Percentiles rank a stretch among this genome's conserved stretches.
These are phyloP conservation scores for Rachicladosporium sp. DNA, from an alignment of 2,329 filamentous ascomycete species.

Conservation along the genomic window DNA sequence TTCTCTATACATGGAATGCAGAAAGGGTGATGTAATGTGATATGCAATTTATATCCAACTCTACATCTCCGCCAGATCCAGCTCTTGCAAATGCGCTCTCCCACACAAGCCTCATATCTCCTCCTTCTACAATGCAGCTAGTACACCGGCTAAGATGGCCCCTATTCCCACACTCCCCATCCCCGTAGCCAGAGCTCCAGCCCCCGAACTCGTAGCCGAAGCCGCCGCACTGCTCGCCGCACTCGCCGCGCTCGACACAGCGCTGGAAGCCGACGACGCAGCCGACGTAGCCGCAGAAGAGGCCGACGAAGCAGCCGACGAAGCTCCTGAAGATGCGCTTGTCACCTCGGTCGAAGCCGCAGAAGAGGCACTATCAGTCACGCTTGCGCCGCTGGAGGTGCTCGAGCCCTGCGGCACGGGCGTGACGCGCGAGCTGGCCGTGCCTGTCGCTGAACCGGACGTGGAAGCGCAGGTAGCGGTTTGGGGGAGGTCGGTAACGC, in stretches of 20 bases:
- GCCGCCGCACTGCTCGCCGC: constrained; percentile 1
- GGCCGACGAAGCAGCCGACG: neutral
- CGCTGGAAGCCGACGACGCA: neutral
- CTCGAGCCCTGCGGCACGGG: neutral
- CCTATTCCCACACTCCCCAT: constrained; percentile 1
- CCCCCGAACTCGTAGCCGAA: constrained; percentile 1
- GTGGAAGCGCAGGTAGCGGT: constrained; percentile 24
- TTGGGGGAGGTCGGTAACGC: constrained; percentile 27
- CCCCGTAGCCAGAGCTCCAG: neutral
- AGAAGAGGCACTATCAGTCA: neutral
- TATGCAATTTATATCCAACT: too few species aligned
- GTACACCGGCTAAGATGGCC: constrained; percentile 14
- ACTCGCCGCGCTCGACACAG: neutral
- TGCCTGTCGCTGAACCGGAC: constrained; percentile 6
- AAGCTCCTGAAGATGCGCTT: neutral
- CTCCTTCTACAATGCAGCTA: constrained; percentile 12
- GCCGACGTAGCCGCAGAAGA: neutral
- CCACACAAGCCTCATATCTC: too few species aligned
- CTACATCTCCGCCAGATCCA: too few species aligned
- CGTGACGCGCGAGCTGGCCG: neutral
- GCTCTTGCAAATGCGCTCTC: too few species aligned
- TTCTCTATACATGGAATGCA: too few species aligned
- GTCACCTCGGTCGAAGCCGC: neutral
- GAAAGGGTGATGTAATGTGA: too few species aligned
- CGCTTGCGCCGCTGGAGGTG: too few species aligned